Base-by-base conservation (phyloP, 139 green algal species). In the Chara braunii region DNA sequence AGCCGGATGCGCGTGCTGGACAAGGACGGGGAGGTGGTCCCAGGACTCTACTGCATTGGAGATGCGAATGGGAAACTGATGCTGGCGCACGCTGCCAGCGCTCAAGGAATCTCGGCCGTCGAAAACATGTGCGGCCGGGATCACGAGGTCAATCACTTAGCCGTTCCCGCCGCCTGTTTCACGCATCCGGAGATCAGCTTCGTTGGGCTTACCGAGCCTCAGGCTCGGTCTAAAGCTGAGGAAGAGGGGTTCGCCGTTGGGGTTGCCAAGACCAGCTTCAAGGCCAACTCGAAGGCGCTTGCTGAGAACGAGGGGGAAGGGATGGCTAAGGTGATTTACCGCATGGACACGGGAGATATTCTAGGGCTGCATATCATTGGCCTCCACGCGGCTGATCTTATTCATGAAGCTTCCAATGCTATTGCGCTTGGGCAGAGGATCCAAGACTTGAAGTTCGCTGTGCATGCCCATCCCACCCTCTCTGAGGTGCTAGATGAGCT, bases 341-440 rank as follows among this genome's bases (percentile, higher is more conserved):
- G 87, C 56, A 91, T 90, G 79, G 86, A 97, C 80, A 95, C 86
- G 0, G 90, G 90, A 6, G 92, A 97, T 80, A 97, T 98, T 71
- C 79, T 97, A 68, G 92, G 92, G 8, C 59, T 79, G 31, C 70
- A 78, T 45, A 82, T 82, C 62, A 72, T 82, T n/a, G 94, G 93
- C 31, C 82, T 99, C 51, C 93, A 99, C 71, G 87, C 91, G 8
- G 91, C 93, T 14, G 93, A 99, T 76, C 88, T 98, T 55, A 97
- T 99, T 78, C 93, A 99, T 78, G 93, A 99, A 79, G 90, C 89
- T 22, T 96, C 89, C 45, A 97, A 97, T 74, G 93, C 93, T 43
- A 88, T 99, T 30, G 85, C 87, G 28, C 93, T 80, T 7, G 78
- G 78, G 8, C 84, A 94, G 78, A 91, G 77, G 1, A 84, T 96